A percentile compares a stretch with the other conserved stretches of the same genome.
These are phyloP conservation scores for Daldinia bambusicola DNA, from an alignment of 495 filamentous ascomycete genomes.

Conservation along the genomic window DNA sequence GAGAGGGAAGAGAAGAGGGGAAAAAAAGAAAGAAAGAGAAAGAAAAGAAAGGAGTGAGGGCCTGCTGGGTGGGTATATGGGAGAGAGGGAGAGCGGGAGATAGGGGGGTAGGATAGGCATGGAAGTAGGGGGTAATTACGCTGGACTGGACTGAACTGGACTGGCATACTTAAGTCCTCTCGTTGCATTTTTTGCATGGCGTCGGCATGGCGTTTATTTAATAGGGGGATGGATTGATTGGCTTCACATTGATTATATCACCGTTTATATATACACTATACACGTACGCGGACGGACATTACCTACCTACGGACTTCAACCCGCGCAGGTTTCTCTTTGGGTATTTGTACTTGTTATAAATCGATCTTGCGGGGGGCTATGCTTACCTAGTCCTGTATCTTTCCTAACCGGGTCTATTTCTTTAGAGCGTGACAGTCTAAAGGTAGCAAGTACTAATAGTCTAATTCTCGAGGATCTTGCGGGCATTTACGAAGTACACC, in stretches of 20 bases:
- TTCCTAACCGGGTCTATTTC: not conserved
- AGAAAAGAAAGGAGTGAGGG: not conserved
- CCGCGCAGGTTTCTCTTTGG: constrained; percentile 23
- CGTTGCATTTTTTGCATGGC: constrained; percentile 45
- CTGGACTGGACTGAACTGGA: not conserved
- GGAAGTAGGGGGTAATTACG: constrained; percentile 12
- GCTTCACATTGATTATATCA: not conserved
- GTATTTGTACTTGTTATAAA: constrained; percentile 35
- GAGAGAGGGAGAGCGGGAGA: not conserved
- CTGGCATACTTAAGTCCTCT: constrained; percentile 12
- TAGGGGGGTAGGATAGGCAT: not conserved
- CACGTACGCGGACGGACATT: constrained; percentile 9
- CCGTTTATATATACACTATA: constrained; percentile 37
- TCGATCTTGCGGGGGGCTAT: constrained; percentile 14
- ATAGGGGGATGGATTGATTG: constrained; percentile 19
- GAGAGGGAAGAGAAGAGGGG: too few species aligned
- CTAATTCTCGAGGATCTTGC: too few species aligned
- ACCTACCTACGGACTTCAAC: constrained; percentile 23
- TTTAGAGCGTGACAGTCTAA: too few species aligned
- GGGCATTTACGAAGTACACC: not conserved
- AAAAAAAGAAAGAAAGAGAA: constrained; percentile 5
- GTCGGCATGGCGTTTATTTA: constrained; percentile 41
- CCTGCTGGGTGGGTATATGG: not conserved
- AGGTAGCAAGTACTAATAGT: too few species aligned
- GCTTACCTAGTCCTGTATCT: constrained; percentile 14